Evolutionary conservation across 176 grass and related monocot genomes (phyloP), one percentile per base, ranked within the genome.

Genomic region (Zea luxurians): DNA sequence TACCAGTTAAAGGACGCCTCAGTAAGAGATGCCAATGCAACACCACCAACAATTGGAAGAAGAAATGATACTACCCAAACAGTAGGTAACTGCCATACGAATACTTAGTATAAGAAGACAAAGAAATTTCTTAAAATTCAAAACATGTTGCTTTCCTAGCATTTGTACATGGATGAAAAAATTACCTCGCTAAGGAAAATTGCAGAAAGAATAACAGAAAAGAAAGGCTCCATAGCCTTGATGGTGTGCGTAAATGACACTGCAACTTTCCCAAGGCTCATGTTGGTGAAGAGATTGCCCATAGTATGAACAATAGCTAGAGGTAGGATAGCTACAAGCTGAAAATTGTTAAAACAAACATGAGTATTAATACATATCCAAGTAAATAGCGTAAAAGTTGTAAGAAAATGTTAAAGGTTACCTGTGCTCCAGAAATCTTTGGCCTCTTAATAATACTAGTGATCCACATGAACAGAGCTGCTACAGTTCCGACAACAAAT

Each of bases 1-100:
- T 83, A 95, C 92, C 92, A 95, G 42, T 95, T 95, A 79, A 95
- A 95, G 53, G 92, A 95, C 65, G 92, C 89, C 86, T 95, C 89
- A 70, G 86, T 91, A 50, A 95, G 74, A 58, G 89, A 95, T 76
- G 92, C 92, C 89, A 95, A 89, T 75, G 60, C 92, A 50, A 91
- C 89, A 73, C 89, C 92, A 64, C 89, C 92, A 85, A 91, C 92
- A 87, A 95, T 91, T n/a, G 92, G 92, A 47, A 89, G 13, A 80
- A 95, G 74, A 68, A 85, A 93, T 17, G 48, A 10, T 48, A 87
- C 35, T 60, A 95, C 81, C 89, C 78, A 87, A 45, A 87, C 42
- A 79, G 89, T 89, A 36, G 89, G 89, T 8, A 91, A 71, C 88
- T 93, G 74, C 71, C 80, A 38, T 15, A 17, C 17, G 0, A 18